These are phyloP conservation scores for Alternaria ethzedia DNA, from an alignment of 2,329 filamentous ascomycete genomes.

Conservation along the genomic window DNA sequence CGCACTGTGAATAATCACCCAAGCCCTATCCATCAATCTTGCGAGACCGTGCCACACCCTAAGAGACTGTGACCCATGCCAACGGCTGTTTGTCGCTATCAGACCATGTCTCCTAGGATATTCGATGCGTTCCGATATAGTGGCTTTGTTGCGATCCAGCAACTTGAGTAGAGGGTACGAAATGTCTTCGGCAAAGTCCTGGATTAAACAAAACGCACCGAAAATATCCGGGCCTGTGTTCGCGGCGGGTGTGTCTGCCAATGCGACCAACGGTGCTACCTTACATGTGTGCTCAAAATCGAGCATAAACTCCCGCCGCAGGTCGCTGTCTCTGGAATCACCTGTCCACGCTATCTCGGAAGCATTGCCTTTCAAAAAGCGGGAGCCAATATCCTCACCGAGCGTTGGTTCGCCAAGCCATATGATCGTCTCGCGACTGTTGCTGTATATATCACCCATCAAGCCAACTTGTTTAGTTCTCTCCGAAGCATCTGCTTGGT, in stretches of 20 bases:
- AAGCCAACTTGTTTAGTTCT: slow-evolving; percentile 7
- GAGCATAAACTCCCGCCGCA: neutral
- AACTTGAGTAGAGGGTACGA: slow-evolving; percentile 4
- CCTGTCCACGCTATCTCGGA: slow-evolving; percentile 1
- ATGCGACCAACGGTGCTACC: neutral
- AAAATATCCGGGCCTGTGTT: slow-evolving; percentile 18
- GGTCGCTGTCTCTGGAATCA: neutral
- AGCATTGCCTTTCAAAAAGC: neutral
- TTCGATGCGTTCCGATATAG: neutral
- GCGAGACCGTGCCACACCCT: slow-evolving; percentile 21
- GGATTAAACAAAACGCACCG: slow-evolving; percentile 26
- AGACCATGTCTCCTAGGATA: slow-evolving; percentile 7
- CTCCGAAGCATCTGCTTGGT: slow-evolving; percentile 3
- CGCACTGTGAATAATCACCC: slow-evolving; percentile 5
- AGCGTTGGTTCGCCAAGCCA: slow-evolving; percentile 3
- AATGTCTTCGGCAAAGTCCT: slow-evolving; percentile 17
- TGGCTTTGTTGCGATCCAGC: slow-evolving; percentile 8
- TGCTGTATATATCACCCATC: slow-evolving; percentile 11
- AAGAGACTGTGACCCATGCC: slow-evolving; percentile 9
- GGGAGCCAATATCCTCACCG: neutral
- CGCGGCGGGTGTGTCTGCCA: neutral
- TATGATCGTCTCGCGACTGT: slow-evolving; percentile 7
- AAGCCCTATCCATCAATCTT: slow-evolving; percentile 17
- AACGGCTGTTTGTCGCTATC: neutral
- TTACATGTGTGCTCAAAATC: neutral